Evolutionary conservation across 345 rosid genomes (phyloP), one percentile per base, ranked within the genome.

Genomic region (Gossypium herbaceum): DNA sequence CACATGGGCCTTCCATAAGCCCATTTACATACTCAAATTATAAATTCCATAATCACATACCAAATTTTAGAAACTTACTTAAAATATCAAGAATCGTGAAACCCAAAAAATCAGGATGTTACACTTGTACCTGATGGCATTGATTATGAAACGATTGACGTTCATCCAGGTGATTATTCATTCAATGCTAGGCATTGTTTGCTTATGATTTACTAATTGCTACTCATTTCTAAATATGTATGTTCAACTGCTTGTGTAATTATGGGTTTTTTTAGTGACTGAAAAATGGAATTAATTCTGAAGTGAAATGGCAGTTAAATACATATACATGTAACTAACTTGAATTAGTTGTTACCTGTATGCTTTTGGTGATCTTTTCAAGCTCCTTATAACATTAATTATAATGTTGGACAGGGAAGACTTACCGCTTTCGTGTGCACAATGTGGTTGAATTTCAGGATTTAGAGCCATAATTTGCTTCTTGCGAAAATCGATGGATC

Each of bases 401-500:
- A 5, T 76, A 64, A 54, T 63, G 39, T 59, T 86, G 56, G 34
- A 67, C 90, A 95, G 99, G 99, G 60, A 90, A 76, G 82, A 93
- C 98, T 41, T 93, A 96, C 75, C 92, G 98, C 62, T 58, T 96
- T 73, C 90, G 97, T 2, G 98, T 96, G 70, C 92, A 90, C 77
- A 96, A 96, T 79, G 98, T 96, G 29, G 99, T 85, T 93, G 80
- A 96, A 96, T 82, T 96, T 96, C 89, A 85, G 99, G 88, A 96
- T 96, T 78, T 97, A 96, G 86, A 85, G 81, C 65, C 99, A 96
- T 41, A 93, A 96, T 85, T 86, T 96, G 69, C 91, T 91, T 75
- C 83, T 96, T 75, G 98, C 92, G 2, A 98, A 96, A 80, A 78
- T 92, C 0, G 98, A 96, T 85, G 99, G 99, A 77, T 96, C 98